Percentiles rank a stretch among this genome's conserved stretches.
Conservation (phyloP, 768 basidiomycete genomes). For the Mrakia blollopis region DNA sequence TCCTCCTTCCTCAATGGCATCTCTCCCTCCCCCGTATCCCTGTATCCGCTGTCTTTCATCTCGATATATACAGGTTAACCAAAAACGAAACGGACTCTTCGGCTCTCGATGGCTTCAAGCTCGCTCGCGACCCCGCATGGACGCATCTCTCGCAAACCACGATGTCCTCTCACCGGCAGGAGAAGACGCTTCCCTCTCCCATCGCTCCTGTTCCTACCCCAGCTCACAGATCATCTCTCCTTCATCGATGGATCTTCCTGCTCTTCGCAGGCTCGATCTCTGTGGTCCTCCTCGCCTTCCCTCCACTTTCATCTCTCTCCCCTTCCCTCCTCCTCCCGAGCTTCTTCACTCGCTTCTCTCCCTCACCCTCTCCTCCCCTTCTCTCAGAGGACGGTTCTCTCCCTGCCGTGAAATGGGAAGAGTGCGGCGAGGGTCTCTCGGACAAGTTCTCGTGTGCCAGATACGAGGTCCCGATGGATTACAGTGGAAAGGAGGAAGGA, state of each 20-base stretch:
- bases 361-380: background rate
- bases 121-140: too few species aligned
- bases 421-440: background rate
- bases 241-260: background rate
- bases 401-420: background rate
- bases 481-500: background rate
- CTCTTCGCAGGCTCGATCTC: background rate
- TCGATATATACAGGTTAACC: too few species aligned
- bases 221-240: background rate
- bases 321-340: background rate
- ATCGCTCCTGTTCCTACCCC: background rate
- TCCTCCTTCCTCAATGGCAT: too few species aligned
- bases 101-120: too few species aligned
- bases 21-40: too few species aligned
- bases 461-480: slow-evolving; percentile 5
- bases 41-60: too few species aligned
- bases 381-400: background rate
- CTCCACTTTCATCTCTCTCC: background rate
- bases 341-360: background rate
- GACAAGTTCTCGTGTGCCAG: background rate
- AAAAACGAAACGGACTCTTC: too few species aligned
- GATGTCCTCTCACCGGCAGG: background rate
- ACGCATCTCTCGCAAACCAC: background rate
- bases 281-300: background rate
- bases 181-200: background rate